phyloP scores from a whole-genome alignment of 805 yeast genomes.

The Cyberlindnera xishuangbannaensis region DNA sequence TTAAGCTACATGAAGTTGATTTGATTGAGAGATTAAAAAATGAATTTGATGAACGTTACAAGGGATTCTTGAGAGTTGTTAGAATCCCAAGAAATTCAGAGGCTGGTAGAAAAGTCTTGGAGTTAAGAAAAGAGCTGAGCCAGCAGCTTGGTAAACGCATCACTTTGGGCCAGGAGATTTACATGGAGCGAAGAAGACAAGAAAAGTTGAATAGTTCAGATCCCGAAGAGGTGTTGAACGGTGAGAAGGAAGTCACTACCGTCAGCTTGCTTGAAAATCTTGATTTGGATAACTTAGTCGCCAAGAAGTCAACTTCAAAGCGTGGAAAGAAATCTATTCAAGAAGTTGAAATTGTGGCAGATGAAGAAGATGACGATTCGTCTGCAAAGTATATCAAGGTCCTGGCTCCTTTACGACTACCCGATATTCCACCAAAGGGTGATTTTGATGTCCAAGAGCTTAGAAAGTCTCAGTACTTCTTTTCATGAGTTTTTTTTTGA shows the following conservation, averaged over 20 bases:
- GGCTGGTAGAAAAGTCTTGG: constrained; percentile 44
- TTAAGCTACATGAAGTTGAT: constrained; percentile 68
- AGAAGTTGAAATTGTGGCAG: constrained; percentile 23
- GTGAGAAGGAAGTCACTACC: constrained; percentile 60
- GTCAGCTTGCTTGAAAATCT: constrained; percentile 43
- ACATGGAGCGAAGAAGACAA: constrained; percentile 61
- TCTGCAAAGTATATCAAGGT: constrained; percentile 26
- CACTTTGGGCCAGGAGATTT: constrained; percentile 68
- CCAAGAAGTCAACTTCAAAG: constrained; percentile 5
- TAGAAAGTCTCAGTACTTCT: constrained; percentile 74
- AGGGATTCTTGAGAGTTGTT: constrained; percentile 57
- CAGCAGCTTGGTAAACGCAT: constrained; percentile 44
- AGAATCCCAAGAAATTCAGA: constrained; percentile 46
- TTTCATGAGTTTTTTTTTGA: too few species aligned
- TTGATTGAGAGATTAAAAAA: constrained; percentile 62
- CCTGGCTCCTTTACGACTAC: constrained; percentile 64
- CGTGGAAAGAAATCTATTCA: constrained; percentile 12
- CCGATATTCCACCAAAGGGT: constrained; percentile 74
- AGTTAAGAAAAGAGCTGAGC: constrained; percentile 43
- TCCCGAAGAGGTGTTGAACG: constrained; percentile 42
- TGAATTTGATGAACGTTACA: constrained; percentile 80
- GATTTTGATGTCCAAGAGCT: constrained; percentile 74
- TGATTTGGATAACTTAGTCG: constrained; percentile 13
- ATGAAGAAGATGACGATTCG: constrained; percentile 7
- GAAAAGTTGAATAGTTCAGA: constrained; percentile 46